Conservation (phyloP, 345 rosid species). For the Mangifera indica region DNA sequence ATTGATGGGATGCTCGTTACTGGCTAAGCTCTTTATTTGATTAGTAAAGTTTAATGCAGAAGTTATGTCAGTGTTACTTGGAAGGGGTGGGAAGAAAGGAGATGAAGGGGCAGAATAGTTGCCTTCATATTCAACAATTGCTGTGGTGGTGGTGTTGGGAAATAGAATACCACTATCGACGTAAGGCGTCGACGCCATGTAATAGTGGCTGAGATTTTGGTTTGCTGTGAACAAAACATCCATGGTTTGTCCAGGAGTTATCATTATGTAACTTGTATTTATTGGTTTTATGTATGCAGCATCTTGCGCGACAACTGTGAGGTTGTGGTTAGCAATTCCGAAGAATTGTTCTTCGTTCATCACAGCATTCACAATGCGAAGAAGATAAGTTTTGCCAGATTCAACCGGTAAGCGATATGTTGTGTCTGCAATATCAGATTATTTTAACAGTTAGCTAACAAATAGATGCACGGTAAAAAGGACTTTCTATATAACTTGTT, state of each 20-base stretch:
- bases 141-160: not conserved
- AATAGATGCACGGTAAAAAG: too few relatives aligned
- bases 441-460: too few relatives aligned
- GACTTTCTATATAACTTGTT: too few relatives aligned
- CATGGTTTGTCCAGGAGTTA: constrained; percentile 39
- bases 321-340: constrained; percentile 31
- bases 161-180: constrained; percentile 2
- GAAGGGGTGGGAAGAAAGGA: constrained; percentile 32
- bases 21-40: constrained; percentile 22
- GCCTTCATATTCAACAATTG: not conserved
- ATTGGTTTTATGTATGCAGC: constrained; percentile 35
- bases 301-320: constrained; percentile 39
- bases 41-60: constrained; percentile 26
- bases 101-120: not conserved
- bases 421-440: not conserved
- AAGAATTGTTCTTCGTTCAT: constrained; percentile 34
- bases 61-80: constrained; percentile 13
- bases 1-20: constrained; percentile 20
- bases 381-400: constrained; percentile 29
- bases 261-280: constrained; percentile 14
- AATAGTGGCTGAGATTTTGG: constrained; percentile 25
- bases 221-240: constrained; percentile 34
- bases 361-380: constrained; percentile 38
- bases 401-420: constrained; percentile 16
- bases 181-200: constrained; percentile 29